Evolutionary conservation across 768 basidiomycete genomes (phyloP), one percentile per base, ranked within the genome.

Genomic region (Tricholoma furcatifolium): DNA sequence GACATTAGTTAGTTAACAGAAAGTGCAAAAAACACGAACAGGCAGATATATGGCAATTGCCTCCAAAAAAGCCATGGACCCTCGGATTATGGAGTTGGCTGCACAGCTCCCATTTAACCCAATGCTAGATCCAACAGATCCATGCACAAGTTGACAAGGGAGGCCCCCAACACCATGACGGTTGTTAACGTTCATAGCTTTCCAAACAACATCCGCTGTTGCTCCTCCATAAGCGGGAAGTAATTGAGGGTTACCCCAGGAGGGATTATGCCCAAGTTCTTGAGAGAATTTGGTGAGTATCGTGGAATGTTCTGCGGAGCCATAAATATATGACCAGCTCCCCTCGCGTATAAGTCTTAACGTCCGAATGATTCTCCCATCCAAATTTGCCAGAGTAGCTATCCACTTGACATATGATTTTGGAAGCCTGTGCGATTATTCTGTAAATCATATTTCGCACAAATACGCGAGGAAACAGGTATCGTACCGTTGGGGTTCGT

Each of bases 381-480:
- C 90, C 11, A 91, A 67, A 53, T 81, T 79, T 11, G 89, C 89
- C 14, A 92, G 71, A 8, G 82, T 79, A 53, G 71, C 72, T 55
- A 92, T 91, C 90, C 90, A 92, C 69, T 81, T 88, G 31, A 87
- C 81, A 62, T 91, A 89, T 0, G 84, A 82, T 48, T 69, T 72
- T 27, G 83, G 83, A 27, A 86, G 77, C 49, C 83, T 84, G 50
- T 6, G 40, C 48, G 27, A 21, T n/a, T 27, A 27, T 7, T 27
- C 27, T 30, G 14, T 20, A 23, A 17, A 24, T 43, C 17, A 52
- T 11, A 4, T 21, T 24, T 49, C 44, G 44, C 20, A 8, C 43
- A 12, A 18, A 23, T 46, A 18, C 24, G 27, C 8, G 30, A 15
- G 34, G 43, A 43, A 17, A 24, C 14, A 57, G 27, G 27, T 27